Evolutionary conservation across 1,284 basidiomycete species (phyloP).

Genomic region (Marasmius sp.): DNA sequence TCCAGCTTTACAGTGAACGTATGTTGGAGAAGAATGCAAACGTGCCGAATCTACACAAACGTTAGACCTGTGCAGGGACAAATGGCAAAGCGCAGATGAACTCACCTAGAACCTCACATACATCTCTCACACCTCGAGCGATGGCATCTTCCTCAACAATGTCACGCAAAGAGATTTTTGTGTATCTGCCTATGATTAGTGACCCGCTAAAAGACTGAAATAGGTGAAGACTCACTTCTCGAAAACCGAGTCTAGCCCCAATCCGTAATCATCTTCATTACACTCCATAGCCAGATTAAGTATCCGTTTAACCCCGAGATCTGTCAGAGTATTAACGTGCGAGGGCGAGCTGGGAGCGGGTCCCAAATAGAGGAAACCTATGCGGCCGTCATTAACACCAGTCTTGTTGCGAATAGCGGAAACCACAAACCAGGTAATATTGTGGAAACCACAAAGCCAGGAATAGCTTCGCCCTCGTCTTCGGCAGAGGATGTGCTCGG

Average conservation of each 20-base stretch:
- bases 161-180: constrained; percentile 90
- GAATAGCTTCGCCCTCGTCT: constrained; percentile 53
- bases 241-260: constrained; percentile 67
- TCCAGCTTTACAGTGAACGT: constrained; percentile 96
- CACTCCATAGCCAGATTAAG: constrained; percentile 92
- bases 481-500: constrained; percentile 30
- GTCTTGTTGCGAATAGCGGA: constrained; percentile 18
- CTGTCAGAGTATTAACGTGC: constrained; percentile 73
- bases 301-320: constrained; percentile 83
- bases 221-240: constrained; percentile 60
- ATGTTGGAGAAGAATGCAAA: constrained; percentile 84
- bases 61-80: neutral
- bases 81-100: constrained; percentile 8
- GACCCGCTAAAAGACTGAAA: neutral
- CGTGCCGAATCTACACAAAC: constrained; percentile 79
- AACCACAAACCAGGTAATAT: constrained; percentile 91
- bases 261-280: constrained; percentile 72
- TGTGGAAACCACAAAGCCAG: constrained; percentile 75
- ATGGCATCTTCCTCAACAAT: constrained; percentile 94
- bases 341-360: constrained; percentile 78
- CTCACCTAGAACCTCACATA: constrained; percentile 85
- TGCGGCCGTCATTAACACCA: neutral
- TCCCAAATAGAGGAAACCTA: constrained; percentile 46
- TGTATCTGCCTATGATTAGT: neutral
- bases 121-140: constrained; percentile 78